Base-by-base conservation (phyloP, 345 rosid species). In the Euphorbia lathyris region DNA sequence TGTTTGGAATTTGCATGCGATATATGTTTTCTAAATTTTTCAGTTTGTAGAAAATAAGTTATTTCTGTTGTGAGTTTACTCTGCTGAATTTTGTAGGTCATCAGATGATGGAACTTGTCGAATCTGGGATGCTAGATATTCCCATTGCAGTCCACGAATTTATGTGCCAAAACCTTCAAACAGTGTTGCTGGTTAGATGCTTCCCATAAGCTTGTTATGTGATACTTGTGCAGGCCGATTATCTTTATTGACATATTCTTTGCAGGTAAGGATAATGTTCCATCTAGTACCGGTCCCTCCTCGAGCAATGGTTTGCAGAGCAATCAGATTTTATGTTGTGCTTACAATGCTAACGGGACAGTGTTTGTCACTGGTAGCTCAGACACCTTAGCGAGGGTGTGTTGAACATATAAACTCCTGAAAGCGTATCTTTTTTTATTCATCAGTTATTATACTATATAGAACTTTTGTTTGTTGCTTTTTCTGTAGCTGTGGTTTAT, bases 21-120 rank as follows among this genome's bases (percentile, higher is more conserved):
- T 5, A 20, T 42, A 7, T 64, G 48, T 20, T 7, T 16, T 42
- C 34, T 2, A 13, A 42, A 26, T 14, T 64, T 14, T 64, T 9
- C 30, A 45, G 14, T 23, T 45, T 45, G 19, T 45, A 45, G 51
- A 45, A 16, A 45, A 10, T 14, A 45, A 45, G 17, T 45, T 45
- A 12, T 45, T 13, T 45, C 51, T 61, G 43, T 36, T 70, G 27
- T 19, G 71, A 65, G 45, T 77, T n/a, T 40, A 61, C 55, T 74
- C 40, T 70, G 55, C 52, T 27, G 22, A 52, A 43, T 34, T 65
- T 66, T 48, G 75, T 78, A 92, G 99, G 82, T 96, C 99, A 62
- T 92, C 99, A 6, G 99, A 96, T 82, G 99, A 92, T 89, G 99
- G 99, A 76, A 96, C 97, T 58, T 96, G 98, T 79, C 87, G 99